These are phyloP conservation scores for Schwanniomyces sp. DNA, from an alignment of 805 yeast species.

Conservation along the genomic window DNA sequence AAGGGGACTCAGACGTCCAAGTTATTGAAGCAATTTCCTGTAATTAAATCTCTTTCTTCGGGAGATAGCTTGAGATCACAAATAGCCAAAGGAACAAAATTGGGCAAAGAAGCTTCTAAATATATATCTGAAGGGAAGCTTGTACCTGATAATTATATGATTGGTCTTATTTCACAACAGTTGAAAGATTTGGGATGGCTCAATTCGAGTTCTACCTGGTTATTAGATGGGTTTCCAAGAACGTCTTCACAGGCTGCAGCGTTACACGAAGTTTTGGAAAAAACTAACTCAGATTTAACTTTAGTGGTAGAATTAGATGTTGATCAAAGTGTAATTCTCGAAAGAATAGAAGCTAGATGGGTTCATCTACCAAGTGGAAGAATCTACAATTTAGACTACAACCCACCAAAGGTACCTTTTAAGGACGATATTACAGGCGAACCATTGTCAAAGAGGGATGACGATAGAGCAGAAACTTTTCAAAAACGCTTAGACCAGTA, in stretches of 20 bases:
- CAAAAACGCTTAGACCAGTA: slow-evolving; percentile 65
- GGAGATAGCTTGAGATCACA: slow-evolving; percentile 81
- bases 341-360: slow-evolving; percentile 82
- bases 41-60: slow-evolving; percentile 64
- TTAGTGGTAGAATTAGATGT: slow-evolving; percentile 85
- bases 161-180: slow-evolving; percentile 53
- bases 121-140: slow-evolving; percentile 64
- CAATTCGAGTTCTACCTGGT: slow-evolving; percentile 52
- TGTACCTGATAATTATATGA: slow-evolving; percentile 73
- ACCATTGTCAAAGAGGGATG: slow-evolving; percentile 73
- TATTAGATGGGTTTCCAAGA: slow-evolving; percentile 92
- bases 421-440: slow-evolving; percentile 90
- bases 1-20: slow-evolving; percentile 86
- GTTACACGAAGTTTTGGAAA: slow-evolving; percentile 45
- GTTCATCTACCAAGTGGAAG: slow-evolving; percentile 84
- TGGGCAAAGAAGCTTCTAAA: slow-evolving; percentile 58
- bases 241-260: slow-evolving; percentile 69
- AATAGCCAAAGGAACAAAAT: slow-evolving; percentile 49
- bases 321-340: slow-evolving; percentile 78
- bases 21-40: slow-evolving; percentile 53
- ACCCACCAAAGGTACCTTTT: slow-evolving; percentile 83
- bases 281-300: slow-evolving; percentile 50
- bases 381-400: slow-evolving; percentile 80
- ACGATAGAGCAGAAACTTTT: slow-evolving; percentile 78
- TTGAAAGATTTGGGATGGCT: slow-evolving; percentile 46